Conservation (phyloP, 805 yeast genomes). For the Wickerhamiella qilinensis region DNA sequence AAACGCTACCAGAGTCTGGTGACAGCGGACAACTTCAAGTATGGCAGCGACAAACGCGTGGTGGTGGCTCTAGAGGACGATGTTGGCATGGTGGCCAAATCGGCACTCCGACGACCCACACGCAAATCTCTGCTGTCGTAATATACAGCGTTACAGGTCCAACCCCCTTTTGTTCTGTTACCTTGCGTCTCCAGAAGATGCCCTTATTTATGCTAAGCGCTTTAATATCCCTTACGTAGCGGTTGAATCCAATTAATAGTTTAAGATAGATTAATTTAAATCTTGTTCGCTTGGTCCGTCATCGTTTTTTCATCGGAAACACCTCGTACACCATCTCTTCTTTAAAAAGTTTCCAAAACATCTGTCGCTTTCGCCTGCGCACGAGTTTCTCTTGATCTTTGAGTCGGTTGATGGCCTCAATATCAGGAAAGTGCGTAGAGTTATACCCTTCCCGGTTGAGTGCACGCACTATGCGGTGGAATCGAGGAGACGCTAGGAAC, state of each 20-base stretch:
- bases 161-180: too few relatives aligned
- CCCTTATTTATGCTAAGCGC: neutral
- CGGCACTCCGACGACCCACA: conserved; percentile 25
- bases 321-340: conserved; percentile 15
- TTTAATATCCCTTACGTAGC: too few relatives aligned
- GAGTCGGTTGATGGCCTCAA: conserved; percentile 5
- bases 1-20: conserved; percentile 44
- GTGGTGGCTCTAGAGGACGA: conserved; percentile 62
- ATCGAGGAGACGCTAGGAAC: conserved; percentile 14
- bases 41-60: conserved; percentile 53
- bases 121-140: neutral
- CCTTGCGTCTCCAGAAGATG: too few relatives aligned
- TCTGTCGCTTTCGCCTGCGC: conserved; percentile 7
- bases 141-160: too few relatives aligned
- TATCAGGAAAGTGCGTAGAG: conserved; percentile 7
- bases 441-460: conserved; percentile 13
- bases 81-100: conserved; percentile 51
- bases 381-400: conserved; percentile 5
- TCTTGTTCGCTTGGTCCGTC: too few relatives aligned
- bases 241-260: too few relatives aligned
- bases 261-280: too few relatives aligned
- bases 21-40: conserved; percentile 64
- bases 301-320: conserved; percentile 5
- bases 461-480: conserved; percentile 15
- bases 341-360: conserved; percentile 13